Base-by-base conservation (phyloP, 1,139 yeast species). In the Pneumocystis jirovecii region DNA sequence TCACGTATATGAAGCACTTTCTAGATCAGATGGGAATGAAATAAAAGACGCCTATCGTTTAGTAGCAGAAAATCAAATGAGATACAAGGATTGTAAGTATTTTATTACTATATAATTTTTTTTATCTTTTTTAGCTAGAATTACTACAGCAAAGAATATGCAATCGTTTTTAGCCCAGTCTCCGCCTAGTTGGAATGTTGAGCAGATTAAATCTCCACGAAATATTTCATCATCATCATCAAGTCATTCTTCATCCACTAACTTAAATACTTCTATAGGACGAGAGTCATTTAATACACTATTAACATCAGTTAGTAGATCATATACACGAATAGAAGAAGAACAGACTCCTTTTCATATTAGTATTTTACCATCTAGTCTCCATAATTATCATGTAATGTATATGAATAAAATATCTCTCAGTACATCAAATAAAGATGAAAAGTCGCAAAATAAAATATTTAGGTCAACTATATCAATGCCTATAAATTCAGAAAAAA, bases 41-140 rank as follows among this genome's bases (percentile, higher is more conserved):
- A 88, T 93, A 65, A 80, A 91, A 72, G 97, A 93, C 76, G 97
- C 97, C 2, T 95, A 95, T 75, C 82, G 87, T 70, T 79, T 93
- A 70, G 86, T 93, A 82, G 85, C 85, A 73, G 97, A 93, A 73
- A 93, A 95, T 74, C 86, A 84, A 71, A 79, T 83, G 61, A 68
- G 69, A 68, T 67, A 66, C 56, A 68, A 68, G 21, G 69, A 66
- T 25, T 62, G 66, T 35, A 42, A 39, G 56, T 59, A 64, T 7
- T 62, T 80, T 84, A 68, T 85, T 84, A 64, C 25, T 50, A 50
- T 40, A 17, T 25, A n/a, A 25, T 25, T 50, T 50, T 25, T 83
- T 81, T 56, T 15, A 50, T 63, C 63, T 19, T 17, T 61, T 31
- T 44, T 56, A 61, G 62, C 40, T 50, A 21, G 57, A 50, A 50